Percentiles rank a stretch among this genome's conserved stretches.
These are phyloP conservation scores for Hymenoscyphus albidus DNA, from an alignment of 2,329 filamentous ascomycete genomes.

Conservation along the genomic window DNA sequence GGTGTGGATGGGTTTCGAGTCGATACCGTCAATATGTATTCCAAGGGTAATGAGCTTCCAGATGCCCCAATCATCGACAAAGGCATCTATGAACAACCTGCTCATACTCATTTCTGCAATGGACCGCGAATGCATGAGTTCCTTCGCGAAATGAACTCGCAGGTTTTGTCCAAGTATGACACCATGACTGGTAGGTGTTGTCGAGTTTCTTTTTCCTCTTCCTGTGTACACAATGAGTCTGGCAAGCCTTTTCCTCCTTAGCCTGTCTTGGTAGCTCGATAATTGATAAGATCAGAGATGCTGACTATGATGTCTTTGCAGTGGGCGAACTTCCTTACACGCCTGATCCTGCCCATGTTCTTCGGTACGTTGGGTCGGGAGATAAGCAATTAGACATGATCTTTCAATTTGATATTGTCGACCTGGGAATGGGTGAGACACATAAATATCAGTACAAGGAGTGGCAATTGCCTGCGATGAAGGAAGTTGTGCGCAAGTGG, in stretches of 20 bases:
- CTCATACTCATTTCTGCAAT: slow-evolving; percentile 57
- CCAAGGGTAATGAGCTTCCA: slow-evolving; percentile 55
- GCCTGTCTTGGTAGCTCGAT: no score
- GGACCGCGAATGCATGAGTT: slow-evolving; percentile 68
- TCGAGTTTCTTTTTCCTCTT: no score
- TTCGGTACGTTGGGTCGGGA: slow-evolving; percentile 55
- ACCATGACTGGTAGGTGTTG: slow-evolving; percentile 49
- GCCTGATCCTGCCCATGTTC: slow-evolving; percentile 52
- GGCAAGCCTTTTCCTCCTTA: no score
- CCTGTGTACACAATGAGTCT: no score
- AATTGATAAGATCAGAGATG: no score
- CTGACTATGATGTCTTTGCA: no score
- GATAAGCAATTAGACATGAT: slow-evolving; percentile 65
- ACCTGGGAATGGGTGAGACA: slow-evolving; percentile 54
- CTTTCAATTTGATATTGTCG: slow-evolving; percentile 63
- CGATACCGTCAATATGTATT: slow-evolving; percentile 71
- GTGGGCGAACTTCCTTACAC: slow-evolving; percentile 67
- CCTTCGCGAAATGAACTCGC: slow-evolving; percentile 58
- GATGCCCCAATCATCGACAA: slow-evolving; percentile 54
- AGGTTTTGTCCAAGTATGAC: slow-evolving; percentile 56
- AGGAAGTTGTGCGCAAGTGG: slow-evolving; percentile 45
- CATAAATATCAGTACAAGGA: slow-evolving; percentile 47
- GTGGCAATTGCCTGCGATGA: slow-evolving; percentile 47
- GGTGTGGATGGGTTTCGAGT: slow-evolving; percentile 73
- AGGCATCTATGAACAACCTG: slow-evolving; percentile 46